Conservation (phyloP, 208 protist genomes). For the Leishmania tarentolae region DNA sequence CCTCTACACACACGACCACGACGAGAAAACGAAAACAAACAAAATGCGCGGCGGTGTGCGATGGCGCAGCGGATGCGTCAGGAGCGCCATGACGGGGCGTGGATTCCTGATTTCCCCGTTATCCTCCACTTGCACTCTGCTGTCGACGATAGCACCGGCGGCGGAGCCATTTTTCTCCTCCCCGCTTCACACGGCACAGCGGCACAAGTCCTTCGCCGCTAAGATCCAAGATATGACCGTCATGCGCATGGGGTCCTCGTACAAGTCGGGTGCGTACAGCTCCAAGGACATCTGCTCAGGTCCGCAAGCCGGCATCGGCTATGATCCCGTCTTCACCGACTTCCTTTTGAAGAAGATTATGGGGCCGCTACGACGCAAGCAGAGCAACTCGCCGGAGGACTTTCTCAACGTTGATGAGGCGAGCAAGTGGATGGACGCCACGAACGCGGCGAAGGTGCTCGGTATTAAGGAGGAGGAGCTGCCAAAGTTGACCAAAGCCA, state of each 20-base stretch:
- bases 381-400: slow-evolving; percentile 57
- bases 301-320: slow-evolving; percentile 35
- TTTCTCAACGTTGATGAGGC: slow-evolving; percentile 75
- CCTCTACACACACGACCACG: neutral
- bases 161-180: neutral
- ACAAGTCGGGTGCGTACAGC: slow-evolving; percentile 42
- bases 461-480: slow-evolving; percentile 79
- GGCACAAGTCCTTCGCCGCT: slow-evolving; percentile 40
- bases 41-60: neutral
- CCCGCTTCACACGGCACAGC: slow-evolving; percentile 9
- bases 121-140: neutral
- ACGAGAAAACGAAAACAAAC: neutral
- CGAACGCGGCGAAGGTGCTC: slow-evolving; percentile 75
- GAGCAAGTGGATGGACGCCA: slow-evolving; percentile 84
- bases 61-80: neutral
- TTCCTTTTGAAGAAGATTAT: slow-evolving; percentile 34
- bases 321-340: slow-evolving; percentile 42
- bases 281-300: slow-evolving; percentile 42
- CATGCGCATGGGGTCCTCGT: slow-evolving; percentile 35
- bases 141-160: neutral
- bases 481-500: slow-evolving; percentile 43
- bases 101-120: neutral
- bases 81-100: neutral
- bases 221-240: slow-evolving; percentile 47
- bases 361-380: slow-evolving; percentile 67